Conservation (phyloP, 306 rosid genomes). For the Lotus japonicus region DNA sequence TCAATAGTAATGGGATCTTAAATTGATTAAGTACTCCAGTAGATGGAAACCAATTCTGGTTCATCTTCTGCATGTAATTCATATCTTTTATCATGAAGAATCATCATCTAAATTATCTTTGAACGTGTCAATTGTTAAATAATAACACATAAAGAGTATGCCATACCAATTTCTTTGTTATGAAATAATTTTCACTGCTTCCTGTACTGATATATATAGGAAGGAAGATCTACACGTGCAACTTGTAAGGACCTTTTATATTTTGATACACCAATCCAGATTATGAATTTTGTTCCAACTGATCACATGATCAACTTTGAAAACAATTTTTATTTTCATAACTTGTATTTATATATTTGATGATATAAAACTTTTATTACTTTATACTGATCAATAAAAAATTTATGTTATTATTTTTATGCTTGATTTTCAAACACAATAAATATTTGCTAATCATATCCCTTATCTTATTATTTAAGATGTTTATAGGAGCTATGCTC, state of each 20-base stretch:
- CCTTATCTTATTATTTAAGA: background rate
- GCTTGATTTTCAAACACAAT: background rate
- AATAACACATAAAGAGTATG: no score
- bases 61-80: conserved; percentile 35
- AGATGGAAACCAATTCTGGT: conserved; percentile 1
- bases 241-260: conserved; percentile 1
- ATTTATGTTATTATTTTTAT: background rate
- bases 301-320: background rate
- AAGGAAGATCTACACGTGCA: conserved; percentile 4
- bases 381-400: background rate
- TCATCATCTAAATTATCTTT: background rate
- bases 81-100: conserved; percentile 27
- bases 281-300: conserved; percentile 12
- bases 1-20: conserved; percentile 6
- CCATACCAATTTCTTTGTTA: conserved; percentile 18
- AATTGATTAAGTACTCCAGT: conserved; percentile 14
- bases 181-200: conserved; percentile 29
- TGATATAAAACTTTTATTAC: background rate
- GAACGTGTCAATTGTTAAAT: no score
- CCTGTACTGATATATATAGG: background rate
- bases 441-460: conserved; percentile 2
- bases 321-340: background rate
- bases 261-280: background rate
- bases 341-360: background rate
- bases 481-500: conserved; percentile 9